Conservation (phyloP, 495 filamentous ascomycete genomes). For the Echria macrotheca region DNA sequence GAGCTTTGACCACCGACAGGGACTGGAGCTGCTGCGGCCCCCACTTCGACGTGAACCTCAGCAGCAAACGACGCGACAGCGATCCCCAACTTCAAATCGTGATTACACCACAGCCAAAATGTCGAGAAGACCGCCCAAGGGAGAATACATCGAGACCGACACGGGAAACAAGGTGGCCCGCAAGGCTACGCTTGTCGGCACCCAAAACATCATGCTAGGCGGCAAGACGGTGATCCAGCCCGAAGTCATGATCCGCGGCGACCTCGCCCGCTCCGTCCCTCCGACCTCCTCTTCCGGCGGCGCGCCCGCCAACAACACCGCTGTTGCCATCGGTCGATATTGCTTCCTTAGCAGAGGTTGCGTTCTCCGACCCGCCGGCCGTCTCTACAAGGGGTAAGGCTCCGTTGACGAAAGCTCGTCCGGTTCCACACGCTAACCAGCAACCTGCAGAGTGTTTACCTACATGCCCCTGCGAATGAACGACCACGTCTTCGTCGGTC, state of each 20-base stretch:
- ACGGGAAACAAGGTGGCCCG: conserved; percentile 98
- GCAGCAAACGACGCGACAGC: too few species aligned
- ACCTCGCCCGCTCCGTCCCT: conserved; percentile 60
- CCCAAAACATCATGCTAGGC: conserved; percentile 94
- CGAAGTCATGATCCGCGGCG: conserved; percentile 86
- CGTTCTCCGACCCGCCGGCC: conserved; percentile 70
- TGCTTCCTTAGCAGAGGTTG: conserved; percentile 73
- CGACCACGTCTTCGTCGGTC: conserved; percentile 84
- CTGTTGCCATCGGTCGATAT: conserved; percentile 84
- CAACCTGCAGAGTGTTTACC: conserved; percentile 52
- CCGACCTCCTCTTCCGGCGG: conserved; percentile 30
- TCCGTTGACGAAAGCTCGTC: not conserved
- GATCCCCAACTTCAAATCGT: too few species aligned
- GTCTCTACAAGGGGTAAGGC: conserved; percentile 59
- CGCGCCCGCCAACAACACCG: conserved; percentile 47
- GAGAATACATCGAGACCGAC: conserved; percentile 97
- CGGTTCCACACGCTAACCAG: not conserved
- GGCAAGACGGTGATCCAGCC: conserved; percentile 92
- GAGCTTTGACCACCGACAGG: too few species aligned
- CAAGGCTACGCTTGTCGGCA: conserved; percentile 81
- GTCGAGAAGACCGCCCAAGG: conserved; percentile 71
- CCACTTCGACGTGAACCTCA: too few species aligned
- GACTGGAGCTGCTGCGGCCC: too few species aligned
- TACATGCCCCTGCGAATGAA: conserved; percentile 87
- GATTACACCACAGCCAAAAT: conserved; percentile 44